A percentile compares a stretch with the other conserved stretches of the same genome.
Evolutionary conservation across 352 stramenopile genomes (phyloP).

Genomic region (Pythium oligandrum): DNA sequence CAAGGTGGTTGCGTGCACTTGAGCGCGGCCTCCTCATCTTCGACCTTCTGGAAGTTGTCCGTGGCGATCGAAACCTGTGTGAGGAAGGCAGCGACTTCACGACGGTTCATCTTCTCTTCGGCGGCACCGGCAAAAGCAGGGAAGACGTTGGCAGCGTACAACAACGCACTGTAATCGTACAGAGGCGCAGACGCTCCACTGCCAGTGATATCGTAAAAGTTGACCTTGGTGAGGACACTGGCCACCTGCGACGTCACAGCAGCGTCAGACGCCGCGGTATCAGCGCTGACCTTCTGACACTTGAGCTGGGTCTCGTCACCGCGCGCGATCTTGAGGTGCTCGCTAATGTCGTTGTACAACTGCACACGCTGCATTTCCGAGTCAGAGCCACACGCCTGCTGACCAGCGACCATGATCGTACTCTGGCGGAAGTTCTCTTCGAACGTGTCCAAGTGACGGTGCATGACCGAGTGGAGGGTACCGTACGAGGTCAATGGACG

Average conservation of each 20-base stretch:
- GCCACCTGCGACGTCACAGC: constrained; percentile 4
- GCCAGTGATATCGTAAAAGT: constrained; percentile 7
- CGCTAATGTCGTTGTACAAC: constrained; percentile 2
- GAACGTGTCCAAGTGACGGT: constrained; percentile 6
- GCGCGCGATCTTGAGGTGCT: not conserved
- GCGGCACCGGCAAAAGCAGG: constrained; percentile 15
- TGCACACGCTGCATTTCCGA: not conserved
- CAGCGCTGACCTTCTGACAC: constrained; percentile 3
- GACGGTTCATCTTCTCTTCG: constrained; percentile 3
- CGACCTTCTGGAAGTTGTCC: constrained; percentile 4
- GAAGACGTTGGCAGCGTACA: constrained; percentile 7
- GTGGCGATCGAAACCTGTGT: constrained; percentile 1
- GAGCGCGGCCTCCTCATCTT: constrained; percentile 6
- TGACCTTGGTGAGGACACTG: constrained; percentile 4
- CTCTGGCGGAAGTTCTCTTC: constrained; percentile 10
- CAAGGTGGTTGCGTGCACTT: constrained; percentile 4
- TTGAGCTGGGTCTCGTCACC: constrained; percentile 3
- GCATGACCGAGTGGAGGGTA: constrained; percentile 5
- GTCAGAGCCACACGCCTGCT: constrained; percentile 1
- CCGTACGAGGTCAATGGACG: constrained; percentile 4
- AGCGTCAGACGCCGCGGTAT: not conserved
- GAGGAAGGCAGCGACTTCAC: constrained; percentile 12
- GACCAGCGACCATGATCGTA: constrained; percentile 1
- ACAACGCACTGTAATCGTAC: constrained; percentile 4
- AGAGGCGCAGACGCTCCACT: constrained; percentile 1